phyloP scores from a whole-genome alignment of 805 yeast species.

The Monosporozyma solicola region DNA sequence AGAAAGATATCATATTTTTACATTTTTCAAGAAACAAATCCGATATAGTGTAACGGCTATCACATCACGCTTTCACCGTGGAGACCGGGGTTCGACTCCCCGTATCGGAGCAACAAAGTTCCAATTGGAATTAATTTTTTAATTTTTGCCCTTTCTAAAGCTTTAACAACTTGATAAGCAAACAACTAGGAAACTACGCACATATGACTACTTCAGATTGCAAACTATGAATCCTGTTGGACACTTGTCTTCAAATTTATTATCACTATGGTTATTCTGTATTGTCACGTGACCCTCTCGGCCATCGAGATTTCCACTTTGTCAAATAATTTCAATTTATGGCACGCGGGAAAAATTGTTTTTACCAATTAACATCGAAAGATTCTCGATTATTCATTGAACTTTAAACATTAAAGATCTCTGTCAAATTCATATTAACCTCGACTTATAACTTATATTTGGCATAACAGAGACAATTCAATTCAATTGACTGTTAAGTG shows the following conservation, averaged over 20 bases:
- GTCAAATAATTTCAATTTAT: not conserved
- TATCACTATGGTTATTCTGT: too few species aligned
- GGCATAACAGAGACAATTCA: not conserved
- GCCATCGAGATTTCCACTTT: not conserved
- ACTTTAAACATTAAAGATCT: not conserved
- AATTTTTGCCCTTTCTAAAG: not conserved
- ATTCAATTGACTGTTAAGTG: not conserved
- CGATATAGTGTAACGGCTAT: slow-evolving; percentile 26
- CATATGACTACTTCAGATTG: too few species aligned
- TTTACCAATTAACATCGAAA: not conserved
- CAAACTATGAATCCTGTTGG: too few species aligned
- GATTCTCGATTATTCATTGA: not conserved
- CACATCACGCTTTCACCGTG: slow-evolving; percentile 13
- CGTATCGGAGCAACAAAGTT: slow-evolving; percentile 1
- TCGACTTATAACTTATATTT: not conserved
- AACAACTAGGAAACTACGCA: too few species aligned
- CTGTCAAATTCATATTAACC: not conserved
- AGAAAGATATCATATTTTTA: not conserved
- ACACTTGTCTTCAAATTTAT: too few species aligned
- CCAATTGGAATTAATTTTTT: not conserved
- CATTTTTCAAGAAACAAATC: slow-evolving; percentile 4
- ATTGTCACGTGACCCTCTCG: not conserved
- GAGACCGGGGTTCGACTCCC: slow-evolving; percentile 2
- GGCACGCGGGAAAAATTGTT: not conserved
- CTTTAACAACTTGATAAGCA: not conserved